phyloP scores from a whole-genome alignment of 805 yeast species.

The Suhomyces xylopsoci region DNA sequence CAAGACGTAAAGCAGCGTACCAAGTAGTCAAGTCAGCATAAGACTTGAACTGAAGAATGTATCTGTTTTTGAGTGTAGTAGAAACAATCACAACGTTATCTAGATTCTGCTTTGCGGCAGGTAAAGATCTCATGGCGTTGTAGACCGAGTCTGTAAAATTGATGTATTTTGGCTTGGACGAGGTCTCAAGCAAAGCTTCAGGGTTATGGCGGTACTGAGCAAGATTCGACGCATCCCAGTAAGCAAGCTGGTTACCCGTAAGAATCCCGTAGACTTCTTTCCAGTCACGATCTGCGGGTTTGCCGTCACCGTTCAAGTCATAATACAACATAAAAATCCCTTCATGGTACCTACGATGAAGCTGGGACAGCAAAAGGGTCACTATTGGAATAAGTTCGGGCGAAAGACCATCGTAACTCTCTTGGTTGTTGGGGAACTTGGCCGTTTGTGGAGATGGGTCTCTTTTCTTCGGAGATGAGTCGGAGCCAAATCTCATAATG shows the following conservation, averaged over 20 bases:
- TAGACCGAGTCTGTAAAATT: constrained; percentile 89
- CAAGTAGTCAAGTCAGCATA: constrained; percentile 64
- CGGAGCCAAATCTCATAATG: constrained; percentile 23
- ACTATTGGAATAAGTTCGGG: constrained; percentile 67
- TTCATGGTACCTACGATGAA: constrained; percentile 71
- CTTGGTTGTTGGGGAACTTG: constrained; percentile 8
- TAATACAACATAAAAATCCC: constrained; percentile 73
- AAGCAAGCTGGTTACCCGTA: constrained; percentile 86
- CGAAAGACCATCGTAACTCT: constrained; percentile 27
- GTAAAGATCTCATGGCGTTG: constrained; percentile 65
- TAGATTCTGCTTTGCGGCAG: constrained; percentile 60
- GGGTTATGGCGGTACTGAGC: constrained; percentile 53
- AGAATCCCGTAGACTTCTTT: constrained; percentile 88
- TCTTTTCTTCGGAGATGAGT: constrained; percentile 17
- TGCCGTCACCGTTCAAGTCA: constrained; percentile 80
- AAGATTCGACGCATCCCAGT: constrained; percentile 80
- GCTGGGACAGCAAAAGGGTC: constrained; percentile 68
- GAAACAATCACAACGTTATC: constrained; percentile 82
- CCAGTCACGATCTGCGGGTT: constrained; percentile 84
- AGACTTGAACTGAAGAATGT: constrained; percentile 72
- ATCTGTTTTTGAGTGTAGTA: constrained; percentile 88
- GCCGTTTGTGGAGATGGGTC: constrained; percentile 3
- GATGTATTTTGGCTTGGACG: constrained; percentile 78
- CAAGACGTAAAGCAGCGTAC: constrained; percentile 79
- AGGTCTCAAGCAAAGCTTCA: constrained; percentile 52